Evolutionary conservation across 2,329 filamentous ascomycete genomes (phyloP).

Genomic region (Cryphonectria parasitica): DNA sequence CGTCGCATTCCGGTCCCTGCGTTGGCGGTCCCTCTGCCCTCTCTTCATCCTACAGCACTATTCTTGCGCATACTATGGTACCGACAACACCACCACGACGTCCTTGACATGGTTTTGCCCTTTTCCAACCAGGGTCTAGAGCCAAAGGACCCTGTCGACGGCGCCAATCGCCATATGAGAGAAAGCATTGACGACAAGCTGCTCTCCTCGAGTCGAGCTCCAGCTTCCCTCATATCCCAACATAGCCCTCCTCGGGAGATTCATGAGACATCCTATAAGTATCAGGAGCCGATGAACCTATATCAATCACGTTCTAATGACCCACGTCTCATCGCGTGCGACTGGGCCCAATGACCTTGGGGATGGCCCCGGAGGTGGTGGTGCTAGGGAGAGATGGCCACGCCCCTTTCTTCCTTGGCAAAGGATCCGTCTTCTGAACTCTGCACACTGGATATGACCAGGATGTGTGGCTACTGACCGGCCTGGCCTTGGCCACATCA

Average conservation of each 20-base stretch:
- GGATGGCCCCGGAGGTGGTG: neutral
- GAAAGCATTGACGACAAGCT: neutral
- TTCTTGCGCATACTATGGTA: neutral
- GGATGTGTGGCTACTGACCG: neutral
- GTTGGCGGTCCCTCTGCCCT: neutral
- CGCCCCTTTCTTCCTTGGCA: slow-evolving; percentile 11
- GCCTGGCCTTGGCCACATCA: neutral
- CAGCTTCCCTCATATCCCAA: neutral
- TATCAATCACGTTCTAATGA: neutral
- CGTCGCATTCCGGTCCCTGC: slow-evolving; percentile 5
- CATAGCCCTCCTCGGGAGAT: neutral
- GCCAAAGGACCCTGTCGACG: neutral
- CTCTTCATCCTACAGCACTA: neutral
- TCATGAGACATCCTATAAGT: neutral
- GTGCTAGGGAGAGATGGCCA: neutral
- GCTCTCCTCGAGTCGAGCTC: neutral
- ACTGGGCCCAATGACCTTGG: neutral
- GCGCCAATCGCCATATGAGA: neutral
- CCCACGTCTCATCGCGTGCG: neutral
- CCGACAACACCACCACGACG: neutral
- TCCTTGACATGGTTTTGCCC: neutral
- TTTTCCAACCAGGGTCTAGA: neutral
- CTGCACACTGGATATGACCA: neutral
- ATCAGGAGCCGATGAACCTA: neutral
- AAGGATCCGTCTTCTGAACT: neutral